Conservation (phyloP, 768 basidiomycete species). For the Rhizopogon salebrosus region DNA sequence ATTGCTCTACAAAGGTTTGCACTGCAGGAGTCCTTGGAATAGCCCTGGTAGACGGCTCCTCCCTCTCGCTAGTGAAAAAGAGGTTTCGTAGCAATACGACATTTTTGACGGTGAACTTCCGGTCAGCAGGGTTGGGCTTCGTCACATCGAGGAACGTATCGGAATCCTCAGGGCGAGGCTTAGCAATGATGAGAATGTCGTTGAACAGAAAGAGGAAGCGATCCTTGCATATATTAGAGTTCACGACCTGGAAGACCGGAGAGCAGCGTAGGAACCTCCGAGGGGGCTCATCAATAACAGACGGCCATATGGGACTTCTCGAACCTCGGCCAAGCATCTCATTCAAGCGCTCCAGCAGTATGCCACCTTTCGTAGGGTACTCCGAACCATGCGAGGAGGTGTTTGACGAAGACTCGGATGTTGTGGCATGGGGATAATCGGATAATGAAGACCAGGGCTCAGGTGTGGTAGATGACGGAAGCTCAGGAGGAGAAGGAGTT, state of each 20-base stretch:
- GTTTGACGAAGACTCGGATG: constrained; percentile 71
- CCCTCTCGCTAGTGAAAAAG: constrained; percentile 65
- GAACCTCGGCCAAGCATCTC: constrained; percentile 62
- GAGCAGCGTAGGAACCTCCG: constrained; percentile 81
- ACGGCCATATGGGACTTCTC: constrained; percentile 54
- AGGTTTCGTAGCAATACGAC: constrained; percentile 74
- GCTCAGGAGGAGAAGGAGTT: constrained; percentile 47
- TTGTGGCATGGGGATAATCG: constrained; percentile 63
- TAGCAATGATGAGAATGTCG: constrained; percentile 90
- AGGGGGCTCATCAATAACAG: constrained; percentile 77
- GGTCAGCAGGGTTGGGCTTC: constrained; percentile 55
- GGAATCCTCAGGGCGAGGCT: constrained; percentile 72
- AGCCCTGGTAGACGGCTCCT: constrained; percentile 47
- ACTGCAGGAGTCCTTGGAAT: constrained; percentile 57
- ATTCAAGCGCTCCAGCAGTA: constrained; percentile 65
- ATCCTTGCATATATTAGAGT: constrained; percentile 91
- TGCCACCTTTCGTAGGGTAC: constrained; percentile 38
- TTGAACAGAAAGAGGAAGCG: constrained; percentile 96
- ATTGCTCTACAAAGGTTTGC: constrained; percentile 71
- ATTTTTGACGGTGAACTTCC: constrained; percentile 84
- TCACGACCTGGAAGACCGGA: constrained; percentile 90
- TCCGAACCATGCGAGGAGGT: constrained; percentile 64
- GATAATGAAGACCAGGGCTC: constrained; percentile 77
- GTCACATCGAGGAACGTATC: constrained; percentile 55
- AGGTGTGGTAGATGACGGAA: constrained; percentile 59